A percentile compares a stretch with the other conserved stretches of the same genome.
Evolutionary conservation across 176 grass and related monocot genomes (phyloP).

Genomic region (Ampelocalamus luodianensis): DNA sequence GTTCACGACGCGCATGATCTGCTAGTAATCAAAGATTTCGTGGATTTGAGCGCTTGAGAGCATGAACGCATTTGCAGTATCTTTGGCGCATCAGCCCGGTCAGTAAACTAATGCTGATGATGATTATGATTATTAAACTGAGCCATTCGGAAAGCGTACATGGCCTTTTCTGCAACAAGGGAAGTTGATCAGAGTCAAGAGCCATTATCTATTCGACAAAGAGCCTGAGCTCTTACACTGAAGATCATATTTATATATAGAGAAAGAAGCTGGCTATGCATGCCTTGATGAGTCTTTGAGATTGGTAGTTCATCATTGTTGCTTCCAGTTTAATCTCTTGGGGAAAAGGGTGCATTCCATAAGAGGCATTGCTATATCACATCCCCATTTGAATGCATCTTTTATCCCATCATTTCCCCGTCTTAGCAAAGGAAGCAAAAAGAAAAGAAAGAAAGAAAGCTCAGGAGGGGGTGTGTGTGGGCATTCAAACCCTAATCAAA

Average conservation of each 20-base stretch:
- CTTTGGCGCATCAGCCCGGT: slow-evolving; percentile 8
- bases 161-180: slow-evolving; percentile 44
- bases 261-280: not conserved
- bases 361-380: slow-evolving; percentile 16
- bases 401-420: slow-evolving; percentile 38
- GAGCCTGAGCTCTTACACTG: slow-evolving; percentile 22
- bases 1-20: slow-evolving; percentile 4
- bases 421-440: not conserved
- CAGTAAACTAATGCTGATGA: slow-evolving; percentile 29
- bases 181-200: slow-evolving; percentile 30
- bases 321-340: slow-evolving; percentile 10
- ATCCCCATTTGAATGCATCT: not conserved
- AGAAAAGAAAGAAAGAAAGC: not conserved
- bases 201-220: slow-evolving; percentile 29
- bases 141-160: slow-evolving; percentile 20
- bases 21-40: slow-evolving; percentile 40
- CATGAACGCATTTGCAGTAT: not conserved
- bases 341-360: slow-evolving; percentile 23
- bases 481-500: slow-evolving; percentile 39
- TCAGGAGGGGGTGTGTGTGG: not conserved
- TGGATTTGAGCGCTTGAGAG: slow-evolving; percentile 35
- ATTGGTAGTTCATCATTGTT: slow-evolving; percentile 19
- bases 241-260: not conserved
- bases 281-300: not conserved
- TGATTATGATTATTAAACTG: slow-evolving; percentile 3